These are phyloP conservation scores for Irpex rosettiformis DNA, from an alignment of 1,284 basidiomycete genomes.

Conservation along the genomic window DNA sequence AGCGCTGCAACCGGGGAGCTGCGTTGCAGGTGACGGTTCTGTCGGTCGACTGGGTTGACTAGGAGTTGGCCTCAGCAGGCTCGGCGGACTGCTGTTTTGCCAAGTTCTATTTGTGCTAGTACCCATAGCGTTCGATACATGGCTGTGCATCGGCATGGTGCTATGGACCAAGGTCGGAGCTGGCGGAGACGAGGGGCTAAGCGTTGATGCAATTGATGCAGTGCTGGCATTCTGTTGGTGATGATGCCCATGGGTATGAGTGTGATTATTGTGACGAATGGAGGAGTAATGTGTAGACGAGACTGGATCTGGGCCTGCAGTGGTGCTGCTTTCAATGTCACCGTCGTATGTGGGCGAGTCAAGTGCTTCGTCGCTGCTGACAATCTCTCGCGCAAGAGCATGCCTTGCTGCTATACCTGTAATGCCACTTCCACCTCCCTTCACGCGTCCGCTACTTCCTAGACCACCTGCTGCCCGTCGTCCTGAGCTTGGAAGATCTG, in stretches of 20 bases:
- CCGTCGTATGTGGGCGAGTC: constrained; percentile 89
- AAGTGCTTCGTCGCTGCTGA: constrained; percentile 70
- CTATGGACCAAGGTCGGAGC: constrained; percentile 2
- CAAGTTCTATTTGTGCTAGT: background rate
- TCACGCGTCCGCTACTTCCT: background rate
- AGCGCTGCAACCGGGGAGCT: constrained; percentile 23
- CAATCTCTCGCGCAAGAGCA: constrained; percentile 51
- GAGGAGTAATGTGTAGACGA: constrained; percentile 4
- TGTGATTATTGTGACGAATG: background rate
- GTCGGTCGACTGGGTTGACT: constrained; percentile 16
- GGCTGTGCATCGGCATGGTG: constrained; percentile 1
- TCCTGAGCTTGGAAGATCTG: constrained; percentile 13
- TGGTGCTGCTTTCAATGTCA: constrained; percentile 79
- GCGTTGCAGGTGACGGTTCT: constrained; percentile 21
- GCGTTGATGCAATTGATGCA: constrained; percentile 14
- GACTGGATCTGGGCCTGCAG: constrained; percentile 38
- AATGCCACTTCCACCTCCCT: background rate
- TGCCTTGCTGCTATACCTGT: constrained; percentile 28
- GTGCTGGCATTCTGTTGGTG: background rate
- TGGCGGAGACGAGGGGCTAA: constrained; percentile 17
- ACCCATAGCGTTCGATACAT: background rate
- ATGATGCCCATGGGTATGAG: background rate
- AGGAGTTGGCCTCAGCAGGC: constrained; percentile 15
- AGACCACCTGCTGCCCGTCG: background rate
- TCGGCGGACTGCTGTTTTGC: constrained; percentile 4